A percentile compares a stretch with the other conserved stretches of the same genome.
These are phyloP conservation scores for Geotrichum reessii DNA, from an alignment of 1,139 yeast genomes.

Conservation along the genomic window DNA sequence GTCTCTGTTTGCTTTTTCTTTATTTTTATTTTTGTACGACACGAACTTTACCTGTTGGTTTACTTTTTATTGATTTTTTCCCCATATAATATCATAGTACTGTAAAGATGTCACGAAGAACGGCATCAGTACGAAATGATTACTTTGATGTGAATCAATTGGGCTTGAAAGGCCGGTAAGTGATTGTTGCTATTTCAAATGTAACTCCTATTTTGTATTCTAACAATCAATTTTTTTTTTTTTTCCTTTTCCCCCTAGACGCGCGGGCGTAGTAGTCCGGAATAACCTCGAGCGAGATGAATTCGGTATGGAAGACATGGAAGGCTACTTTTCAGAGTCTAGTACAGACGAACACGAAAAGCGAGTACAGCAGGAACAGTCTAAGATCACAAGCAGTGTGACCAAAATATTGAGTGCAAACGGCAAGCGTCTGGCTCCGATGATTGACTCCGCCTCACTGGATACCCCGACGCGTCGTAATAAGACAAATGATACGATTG, in stretches of 20 bases:
- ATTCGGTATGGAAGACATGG: slow-evolving; percentile 72
- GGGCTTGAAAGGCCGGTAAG: slow-evolving; percentile 26
- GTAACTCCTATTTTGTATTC: not conserved
- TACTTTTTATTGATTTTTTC: not conserved
- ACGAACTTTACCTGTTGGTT: not conserved
- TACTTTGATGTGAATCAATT: slow-evolving; percentile 24
- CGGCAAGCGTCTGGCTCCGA: not conserved
- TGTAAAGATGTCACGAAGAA: slow-evolving; percentile 21
- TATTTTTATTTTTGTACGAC: not conserved
- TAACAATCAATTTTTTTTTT: not conserved
- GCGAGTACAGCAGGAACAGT: not conserved
- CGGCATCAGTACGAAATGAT: slow-evolving; percentile 12
- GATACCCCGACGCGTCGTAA: slow-evolving; percentile 4
- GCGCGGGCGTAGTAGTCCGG: slow-evolving; percentile 50
- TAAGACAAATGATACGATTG: not conserved
- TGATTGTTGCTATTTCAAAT: not conserved
- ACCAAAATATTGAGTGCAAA: not conserved
- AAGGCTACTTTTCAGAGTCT: slow-evolving; percentile 56
- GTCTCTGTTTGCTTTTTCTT: not conserved
- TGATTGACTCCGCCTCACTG: not conserved
- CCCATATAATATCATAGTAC: not conserved
- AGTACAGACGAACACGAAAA: not conserved
- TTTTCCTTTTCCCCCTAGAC: slow-evolving; percentile 19
- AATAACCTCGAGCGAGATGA: slow-evolving; percentile 53
- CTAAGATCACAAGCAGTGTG: not conserved